Base-by-base conservation (phyloP, 306 rosid species). In the Coriaria nepalensis region DNA sequence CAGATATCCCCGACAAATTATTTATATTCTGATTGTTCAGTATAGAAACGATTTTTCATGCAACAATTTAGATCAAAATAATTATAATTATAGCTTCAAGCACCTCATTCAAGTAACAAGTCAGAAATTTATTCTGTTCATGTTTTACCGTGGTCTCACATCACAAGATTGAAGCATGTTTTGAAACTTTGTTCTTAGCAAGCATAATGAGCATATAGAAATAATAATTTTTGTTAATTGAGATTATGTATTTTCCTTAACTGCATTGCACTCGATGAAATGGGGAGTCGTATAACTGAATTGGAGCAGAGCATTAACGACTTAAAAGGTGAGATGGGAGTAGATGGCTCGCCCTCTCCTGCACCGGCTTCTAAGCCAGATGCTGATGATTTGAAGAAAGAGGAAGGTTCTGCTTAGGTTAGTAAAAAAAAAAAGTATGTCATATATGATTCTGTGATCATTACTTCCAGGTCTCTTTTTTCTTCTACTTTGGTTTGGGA, bases 301-400 rank as follows among this genome's bases (percentile, higher is more conserved):
- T 60, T 92, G 92, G 98, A 92, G 75, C 78, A 74, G 52, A 92
- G 96, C 81, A 75, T 92, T 66, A 82, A 68, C 6, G 95, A 92
- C 49, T 66, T 92, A 32, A 79, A 75, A 66, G 59, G 84, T 38
- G 98, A 90, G 76, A 90, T 90, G 87, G 98, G 98, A 10, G 80
- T 85, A 32, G 98, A 90, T 77, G 50, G 81, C 61, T 77, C 93
- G 50, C 90, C 93, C 34, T 74, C 90, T 42, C 95, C 90, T 5
- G 35, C 33, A 40, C 45, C 75, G 33, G 52, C 78, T 5, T 60
- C 71, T 36, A 78, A 76, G 68, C 53, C 83, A 43, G 61, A 49
- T 54, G 68, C 63, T 43, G 83, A 73, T 60, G 95, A 74, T 13
- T 44, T 2, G 43, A 75, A 52, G 73, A 72, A 69, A 50, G 93